These are phyloP conservation scores for Xylaria intraflava DNA, from an alignment of 495 filamentous ascomycete genomes.

Conservation along the genomic window DNA sequence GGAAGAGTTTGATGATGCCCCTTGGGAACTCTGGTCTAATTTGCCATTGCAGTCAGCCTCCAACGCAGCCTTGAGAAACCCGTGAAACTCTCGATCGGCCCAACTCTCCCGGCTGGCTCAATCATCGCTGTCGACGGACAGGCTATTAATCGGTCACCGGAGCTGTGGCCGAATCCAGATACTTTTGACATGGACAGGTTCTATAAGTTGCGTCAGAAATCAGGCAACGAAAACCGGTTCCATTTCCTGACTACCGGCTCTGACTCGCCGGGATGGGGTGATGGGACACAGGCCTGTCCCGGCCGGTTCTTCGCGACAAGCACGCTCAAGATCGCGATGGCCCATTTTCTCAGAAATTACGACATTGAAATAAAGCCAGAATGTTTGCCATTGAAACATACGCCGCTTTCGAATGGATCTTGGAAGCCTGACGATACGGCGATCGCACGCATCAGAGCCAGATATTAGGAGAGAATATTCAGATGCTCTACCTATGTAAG, in stretches of 20 bases:
- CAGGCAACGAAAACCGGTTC: background rate
- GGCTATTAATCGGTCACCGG: background rate
- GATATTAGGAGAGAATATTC: background rate
- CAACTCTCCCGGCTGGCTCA: background rate
- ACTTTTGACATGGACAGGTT: background rate
- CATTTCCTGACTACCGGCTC: background rate
- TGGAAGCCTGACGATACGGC: constrained; percentile 1
- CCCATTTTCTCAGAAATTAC: constrained; percentile 33
- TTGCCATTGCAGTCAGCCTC: background rate
- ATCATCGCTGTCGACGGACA: background rate
- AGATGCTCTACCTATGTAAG: too few species aligned
- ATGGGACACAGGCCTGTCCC: constrained; percentile 42
- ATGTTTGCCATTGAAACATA: background rate
- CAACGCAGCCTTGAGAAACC: background rate
- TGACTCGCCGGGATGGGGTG: constrained; percentile 3
- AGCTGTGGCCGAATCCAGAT: background rate
- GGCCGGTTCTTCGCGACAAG: constrained; percentile 41
- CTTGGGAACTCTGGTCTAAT: background rate
- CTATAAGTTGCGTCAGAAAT: background rate
- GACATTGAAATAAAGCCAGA: constrained; percentile 29
- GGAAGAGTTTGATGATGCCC: background rate
- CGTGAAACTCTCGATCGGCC: background rate
- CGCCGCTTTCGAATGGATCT: background rate
- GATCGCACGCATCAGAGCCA: background rate
- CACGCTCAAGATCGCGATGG: constrained; percentile 39